Base-by-base conservation (phyloP, 108 stramenopile species). In the Nannochloropsis salina region DNA sequence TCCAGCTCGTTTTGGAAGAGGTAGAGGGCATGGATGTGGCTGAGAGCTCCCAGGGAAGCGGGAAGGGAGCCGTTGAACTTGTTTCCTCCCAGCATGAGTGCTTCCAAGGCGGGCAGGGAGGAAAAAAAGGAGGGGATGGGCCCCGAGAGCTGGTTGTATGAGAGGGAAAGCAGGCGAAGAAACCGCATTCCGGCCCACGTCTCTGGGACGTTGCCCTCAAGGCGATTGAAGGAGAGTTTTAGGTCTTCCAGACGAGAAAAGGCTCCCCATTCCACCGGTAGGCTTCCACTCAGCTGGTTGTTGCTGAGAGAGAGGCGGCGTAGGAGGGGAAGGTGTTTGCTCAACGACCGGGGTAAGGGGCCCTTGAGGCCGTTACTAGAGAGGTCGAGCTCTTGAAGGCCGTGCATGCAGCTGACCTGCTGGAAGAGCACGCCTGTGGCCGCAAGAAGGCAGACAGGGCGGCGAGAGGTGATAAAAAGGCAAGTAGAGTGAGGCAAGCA, bases 371-470 rank as follows among this genome's bases (percentile, higher is more conserved):
- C 61, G 2, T 74, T 74, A n/a, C 20, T n/a, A 1, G 61, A 74
- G 61, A 74, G 61, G 61, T 74, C 61, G 61, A 74, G 61, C n/a
- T 74, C 61, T 74, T 74, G 61, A 74, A 74, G 61, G 8, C 61
- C 61, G n/a, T 74, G 61, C 61, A 74, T 74, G 8, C 61, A 4
- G 61, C 61, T 74, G 61, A 74, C 61, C 61, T 74, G 61, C 61
- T n/a, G 61, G 5, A 74, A 74, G 4, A 74, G 61, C 20, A 74
- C 61, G 61, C 6, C 61, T 74, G 31, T 31, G 8, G n/a, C n/a
- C n/a, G 61, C 1, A 74, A 74, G 3, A 74, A n/a, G 61, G 61
- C 15, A n/a, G 61, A n/a, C 20, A n/a, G 61, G 61, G 61, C 20
- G 47, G 47, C 12, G 10, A 74, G 61, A 74, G 61, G 61, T 15